A percentile compares a stretch with the other conserved stretches of the same genome.
Evolutionary conservation across 2,329 filamentous ascomycete genomes (phyloP).

Genomic region (Gremmenia infestans): DNA sequence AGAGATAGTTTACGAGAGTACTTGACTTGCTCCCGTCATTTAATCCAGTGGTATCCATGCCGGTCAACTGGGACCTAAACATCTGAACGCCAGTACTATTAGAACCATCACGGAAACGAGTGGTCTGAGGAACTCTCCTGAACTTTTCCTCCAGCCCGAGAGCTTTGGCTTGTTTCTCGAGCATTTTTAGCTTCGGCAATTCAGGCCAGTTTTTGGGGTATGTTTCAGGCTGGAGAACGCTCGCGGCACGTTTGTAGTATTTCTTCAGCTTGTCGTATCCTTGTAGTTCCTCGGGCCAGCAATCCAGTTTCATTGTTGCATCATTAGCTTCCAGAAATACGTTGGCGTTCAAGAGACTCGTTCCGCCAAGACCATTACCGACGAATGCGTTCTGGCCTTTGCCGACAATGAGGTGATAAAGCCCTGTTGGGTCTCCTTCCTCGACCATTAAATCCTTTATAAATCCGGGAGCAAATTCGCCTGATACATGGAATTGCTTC

Average conservation of each 20-base stretch:
- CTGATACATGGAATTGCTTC: constrained; percentile 52
- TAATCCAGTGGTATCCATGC: constrained; percentile 58
- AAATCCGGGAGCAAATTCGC: constrained; percentile 43
- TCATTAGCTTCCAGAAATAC: constrained; percentile 58
- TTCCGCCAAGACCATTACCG: constrained; percentile 52
- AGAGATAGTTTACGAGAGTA: constrained; percentile 60
- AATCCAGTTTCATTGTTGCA: constrained; percentile 45
- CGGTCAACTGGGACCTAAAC: constrained; percentile 53
- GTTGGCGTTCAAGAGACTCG: constrained; percentile 63
- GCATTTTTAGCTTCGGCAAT: constrained; percentile 52
- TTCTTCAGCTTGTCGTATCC: constrained; percentile 38
- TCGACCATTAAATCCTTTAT: constrained; percentile 40
- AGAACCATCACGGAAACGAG: constrained; percentile 53
- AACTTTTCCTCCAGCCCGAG: constrained; percentile 50
- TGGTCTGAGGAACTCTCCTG: constrained; percentile 54
- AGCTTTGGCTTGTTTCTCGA: constrained; percentile 50
- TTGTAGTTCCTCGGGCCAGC: constrained; percentile 56
- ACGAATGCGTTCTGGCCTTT: constrained; percentile 55
- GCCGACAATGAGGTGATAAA: constrained; percentile 60
- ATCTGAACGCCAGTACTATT: constrained; percentile 63
- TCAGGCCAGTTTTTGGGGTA: constrained; percentile 55
- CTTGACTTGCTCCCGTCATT: constrained; percentile 66
- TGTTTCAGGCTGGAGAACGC: constrained; percentile 52
- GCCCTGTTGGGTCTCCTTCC: constrained; percentile 50
- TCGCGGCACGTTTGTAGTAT: constrained; percentile 52